Evolutionary conservation across 2,329 filamentous ascomycete species (phyloP).

Genomic region (Alternaria atra): DNA sequence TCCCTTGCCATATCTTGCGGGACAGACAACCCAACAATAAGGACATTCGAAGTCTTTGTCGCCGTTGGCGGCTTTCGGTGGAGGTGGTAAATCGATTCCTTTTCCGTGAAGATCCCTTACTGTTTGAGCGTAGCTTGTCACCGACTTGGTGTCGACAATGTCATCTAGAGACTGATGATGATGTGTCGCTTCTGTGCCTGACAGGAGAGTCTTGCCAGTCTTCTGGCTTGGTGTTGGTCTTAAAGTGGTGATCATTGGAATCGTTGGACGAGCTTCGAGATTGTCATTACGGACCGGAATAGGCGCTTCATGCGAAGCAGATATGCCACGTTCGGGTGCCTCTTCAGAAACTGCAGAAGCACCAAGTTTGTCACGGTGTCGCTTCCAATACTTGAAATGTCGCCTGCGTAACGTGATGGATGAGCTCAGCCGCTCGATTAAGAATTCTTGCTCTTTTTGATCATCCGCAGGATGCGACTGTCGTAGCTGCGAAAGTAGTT

Average conservation of each 20-base stretch:
- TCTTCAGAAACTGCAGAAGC: slow-evolving; percentile 36
- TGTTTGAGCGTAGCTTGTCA: slow-evolving; percentile 50
- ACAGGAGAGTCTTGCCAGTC: slow-evolving; percentile 46
- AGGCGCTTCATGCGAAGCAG: slow-evolving; percentile 12
- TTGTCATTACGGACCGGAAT: slow-evolving; percentile 22
- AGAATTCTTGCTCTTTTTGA: slow-evolving; percentile 27
- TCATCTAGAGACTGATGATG: slow-evolving; percentile 50
- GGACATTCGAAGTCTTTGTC: slow-evolving; percentile 52
- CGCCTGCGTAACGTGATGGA: slow-evolving; percentile 47
- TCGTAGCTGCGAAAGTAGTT: slow-evolving; percentile 41
- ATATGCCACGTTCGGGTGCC: not conserved
- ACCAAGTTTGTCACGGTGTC: slow-evolving; percentile 48
- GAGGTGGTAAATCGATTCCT: slow-evolving; percentile 45
- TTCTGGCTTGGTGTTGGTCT: slow-evolving; percentile 43
- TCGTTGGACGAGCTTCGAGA: slow-evolving; percentile 19
- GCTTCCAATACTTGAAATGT: slow-evolving; percentile 51
- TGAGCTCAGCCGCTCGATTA: slow-evolving; percentile 39
- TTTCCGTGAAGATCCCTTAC: slow-evolving; percentile 46
- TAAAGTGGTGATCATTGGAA: slow-evolving; percentile 6
- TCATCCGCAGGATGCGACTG: slow-evolving; percentile 13
- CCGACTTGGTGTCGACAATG: slow-evolving; percentile 46
- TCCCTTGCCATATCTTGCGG: slow-evolving; percentile 45
- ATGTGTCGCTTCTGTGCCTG: slow-evolving; percentile 50
- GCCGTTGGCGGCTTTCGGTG: slow-evolving; percentile 42
- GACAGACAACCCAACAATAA: slow-evolving; percentile 52